These are phyloP conservation scores for Amphirosellinia nigrospora DNA, from an alignment of 495 filamentous ascomycete genomes.

Conservation along the genomic window DNA sequence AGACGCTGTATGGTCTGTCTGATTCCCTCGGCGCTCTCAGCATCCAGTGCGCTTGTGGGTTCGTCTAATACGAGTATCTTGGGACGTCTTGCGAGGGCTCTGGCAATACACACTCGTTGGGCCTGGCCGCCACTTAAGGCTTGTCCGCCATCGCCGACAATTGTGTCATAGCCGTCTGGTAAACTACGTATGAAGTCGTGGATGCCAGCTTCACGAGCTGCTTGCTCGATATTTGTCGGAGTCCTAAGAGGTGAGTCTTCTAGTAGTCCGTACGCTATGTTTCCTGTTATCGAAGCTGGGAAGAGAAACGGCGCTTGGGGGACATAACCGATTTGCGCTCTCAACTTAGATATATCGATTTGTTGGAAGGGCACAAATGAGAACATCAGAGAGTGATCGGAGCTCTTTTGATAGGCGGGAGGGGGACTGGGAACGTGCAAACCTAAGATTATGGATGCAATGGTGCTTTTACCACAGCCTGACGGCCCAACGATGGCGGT, in stretches of 20 bases:
- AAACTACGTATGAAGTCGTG: conserved; percentile 81
- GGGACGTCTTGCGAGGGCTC: conserved; percentile 75
- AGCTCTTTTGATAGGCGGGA: background rate
- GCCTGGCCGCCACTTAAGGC: conserved; percentile 83
- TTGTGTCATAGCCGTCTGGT: conserved; percentile 73
- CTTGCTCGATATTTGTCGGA: conserved; percentile 54
- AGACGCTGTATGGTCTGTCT: conserved; percentile 65
- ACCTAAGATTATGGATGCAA: conserved; percentile 72
- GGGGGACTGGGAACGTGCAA: conserved; percentile 40
- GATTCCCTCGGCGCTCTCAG: conserved; percentile 68
- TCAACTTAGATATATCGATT: conserved; percentile 67
- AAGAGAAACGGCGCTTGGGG: conserved; percentile 82
- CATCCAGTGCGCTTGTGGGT: conserved; percentile 82
- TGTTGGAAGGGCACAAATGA: conserved; percentile 57
- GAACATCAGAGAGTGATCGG: conserved; percentile 57
- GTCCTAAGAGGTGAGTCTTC: conserved; percentile 47
- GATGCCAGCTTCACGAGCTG: conserved; percentile 73
- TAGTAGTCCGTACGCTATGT: conserved; percentile 80
- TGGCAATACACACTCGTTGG: conserved; percentile 80
- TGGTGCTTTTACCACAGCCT: conserved; percentile 88
- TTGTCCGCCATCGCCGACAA: conserved; percentile 78
- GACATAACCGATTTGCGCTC: conserved; percentile 74
- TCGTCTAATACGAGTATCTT: conserved; percentile 84
- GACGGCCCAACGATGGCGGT: conserved; percentile 83
- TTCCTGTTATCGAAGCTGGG: conserved; percentile 70